Conservation (phyloP, 2,329 filamentous ascomycete species). For the Penicillium concentricum region DNA sequence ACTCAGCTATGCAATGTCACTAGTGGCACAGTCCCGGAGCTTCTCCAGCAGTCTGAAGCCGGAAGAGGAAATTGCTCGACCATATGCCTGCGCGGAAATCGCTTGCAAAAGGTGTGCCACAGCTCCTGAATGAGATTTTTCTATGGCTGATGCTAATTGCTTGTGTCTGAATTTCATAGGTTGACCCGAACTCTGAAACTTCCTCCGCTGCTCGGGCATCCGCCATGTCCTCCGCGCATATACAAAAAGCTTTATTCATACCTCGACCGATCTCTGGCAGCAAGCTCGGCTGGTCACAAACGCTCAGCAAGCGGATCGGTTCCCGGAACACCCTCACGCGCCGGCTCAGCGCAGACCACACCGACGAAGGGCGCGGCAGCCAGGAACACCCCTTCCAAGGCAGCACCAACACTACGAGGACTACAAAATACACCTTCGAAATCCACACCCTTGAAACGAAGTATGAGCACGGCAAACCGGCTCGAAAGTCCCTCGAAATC, state of each 20-base stretch:
- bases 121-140: neutral
- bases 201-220: slow-evolving; percentile 70
- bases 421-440: slow-evolving; percentile 47
- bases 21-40: slow-evolving; percentile 77
- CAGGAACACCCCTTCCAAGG: slow-evolving; percentile 30
- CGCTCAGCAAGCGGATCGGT: slow-evolving; percentile 35
- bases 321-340: slow-evolving; percentile 31
- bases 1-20: slow-evolving; percentile 66
- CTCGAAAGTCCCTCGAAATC: slow-evolving; percentile 23
- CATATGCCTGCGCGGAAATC: slow-evolving; percentile 81
- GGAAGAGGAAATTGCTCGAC: slow-evolving; percentile 83
- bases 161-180: slow-evolving; percentile 44
- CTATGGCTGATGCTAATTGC: neutral
- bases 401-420: slow-evolving; percentile 28
- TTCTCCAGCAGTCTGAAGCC: slow-evolving; percentile 74
- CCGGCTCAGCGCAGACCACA: slow-evolving; percentile 37
- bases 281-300: slow-evolving; percentile 35
- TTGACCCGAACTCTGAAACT: slow-evolving; percentile 75
- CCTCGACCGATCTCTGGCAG: slow-evolving; percentile 67
- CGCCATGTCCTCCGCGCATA: slow-evolving; percentile 73
- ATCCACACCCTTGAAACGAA: slow-evolving; percentile 41
- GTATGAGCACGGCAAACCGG: slow-evolving; percentile 30
- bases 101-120: slow-evolving; percentile 73
- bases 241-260: slow-evolving; percentile 84
- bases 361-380: slow-evolving; percentile 32